Conservation (phyloP, 768 basidiomycete species). For the Russula vinacea region DNA sequence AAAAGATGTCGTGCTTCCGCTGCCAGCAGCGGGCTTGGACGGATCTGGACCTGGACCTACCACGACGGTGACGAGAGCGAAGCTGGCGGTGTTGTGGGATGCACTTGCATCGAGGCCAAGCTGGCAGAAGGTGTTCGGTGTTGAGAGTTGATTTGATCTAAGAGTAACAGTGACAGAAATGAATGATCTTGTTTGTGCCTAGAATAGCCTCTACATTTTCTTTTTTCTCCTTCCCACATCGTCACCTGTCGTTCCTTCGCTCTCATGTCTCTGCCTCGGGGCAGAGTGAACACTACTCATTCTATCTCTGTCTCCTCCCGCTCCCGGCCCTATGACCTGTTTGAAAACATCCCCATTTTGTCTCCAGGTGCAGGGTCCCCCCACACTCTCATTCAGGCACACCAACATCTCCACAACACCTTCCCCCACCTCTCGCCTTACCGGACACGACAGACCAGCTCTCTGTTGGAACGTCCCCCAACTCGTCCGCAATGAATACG, state of each 20-base stretch:
- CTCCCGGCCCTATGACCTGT: not conserved
- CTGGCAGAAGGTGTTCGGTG: slow-evolving; percentile 63
- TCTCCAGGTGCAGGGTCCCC: not conserved
- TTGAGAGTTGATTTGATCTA: not conserved
- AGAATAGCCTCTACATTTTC: not conserved
- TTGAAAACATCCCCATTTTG: not conserved
- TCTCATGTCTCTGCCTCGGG: slow-evolving; percentile 15
- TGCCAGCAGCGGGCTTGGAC: slow-evolving; percentile 19
- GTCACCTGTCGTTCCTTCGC: slow-evolving; percentile 5
- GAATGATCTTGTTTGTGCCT: not conserved
- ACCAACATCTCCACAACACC: not conserved
- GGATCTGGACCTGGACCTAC: not conserved
- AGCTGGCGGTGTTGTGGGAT: slow-evolving; percentile 72
- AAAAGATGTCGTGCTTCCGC: slow-evolving; percentile 26
- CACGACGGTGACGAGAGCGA: slow-evolving; percentile 31
- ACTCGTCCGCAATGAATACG: slow-evolving; percentile 40
- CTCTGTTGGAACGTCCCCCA: slow-evolving; percentile 30
- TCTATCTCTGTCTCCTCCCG: no score
- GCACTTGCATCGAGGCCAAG: slow-evolving; percentile 59
- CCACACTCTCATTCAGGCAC: slow-evolving; percentile 29
- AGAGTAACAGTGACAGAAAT: not conserved
- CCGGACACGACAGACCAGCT: not conserved
- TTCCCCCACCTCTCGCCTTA: not conserved
- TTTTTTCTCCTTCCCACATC: no score
- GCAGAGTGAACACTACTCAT: not conserved